Evolutionary conservation across 139 green algal species (phyloP), one percentile per base, ranked within the genome.

Genomic region (Auxenochlorella protothecoides): DNA sequence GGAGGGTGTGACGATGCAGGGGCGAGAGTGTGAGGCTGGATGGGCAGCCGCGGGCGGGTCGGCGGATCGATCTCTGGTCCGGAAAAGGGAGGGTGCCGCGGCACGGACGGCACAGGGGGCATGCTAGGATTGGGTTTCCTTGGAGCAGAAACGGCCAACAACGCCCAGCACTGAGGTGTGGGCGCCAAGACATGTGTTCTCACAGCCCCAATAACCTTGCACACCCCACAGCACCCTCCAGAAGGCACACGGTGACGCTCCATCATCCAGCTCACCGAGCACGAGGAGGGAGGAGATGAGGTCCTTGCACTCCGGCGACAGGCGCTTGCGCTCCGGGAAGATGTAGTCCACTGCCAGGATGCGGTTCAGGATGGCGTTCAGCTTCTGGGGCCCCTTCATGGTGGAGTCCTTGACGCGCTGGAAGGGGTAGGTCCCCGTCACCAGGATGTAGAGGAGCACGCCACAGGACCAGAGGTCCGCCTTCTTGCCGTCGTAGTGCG

Each of bases 371-470:
- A 85, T 78, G 66, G 67, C 71, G 63, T 83, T 85, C 74, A 92
- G 85, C 70, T 87, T 88, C 61, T 82, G 73, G 57, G 79, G 79
- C 70, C 91, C 83, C 65, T 84, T 75, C 53, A 84, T 66, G 15
- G 52, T 53, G 52, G 61, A 54, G 52, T 96, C 90, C 72, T 92
- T 86, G 14, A 83, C 81, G 63, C 89, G 84, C 85, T 96, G 89
- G 74, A 99, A 99, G 13, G 95, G 95, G 78, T 99, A 99, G 2
- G 85, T 83, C 13, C 81, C 83, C 15, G 77, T 74, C 14, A 95
- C 76, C 95, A 99, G 98, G 7, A 98, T 92, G 78, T 96, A 99
- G 73, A 99, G 84, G 79, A 96, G 94, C 11, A 99, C 95, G 5
- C 95, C 95, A 78, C 89, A 94, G 2, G 86, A 96, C 95, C 95